Evolutionary conservation across 495 filamentous ascomycete species (phyloP).

Genomic region (Usnea hakonensis): DNA sequence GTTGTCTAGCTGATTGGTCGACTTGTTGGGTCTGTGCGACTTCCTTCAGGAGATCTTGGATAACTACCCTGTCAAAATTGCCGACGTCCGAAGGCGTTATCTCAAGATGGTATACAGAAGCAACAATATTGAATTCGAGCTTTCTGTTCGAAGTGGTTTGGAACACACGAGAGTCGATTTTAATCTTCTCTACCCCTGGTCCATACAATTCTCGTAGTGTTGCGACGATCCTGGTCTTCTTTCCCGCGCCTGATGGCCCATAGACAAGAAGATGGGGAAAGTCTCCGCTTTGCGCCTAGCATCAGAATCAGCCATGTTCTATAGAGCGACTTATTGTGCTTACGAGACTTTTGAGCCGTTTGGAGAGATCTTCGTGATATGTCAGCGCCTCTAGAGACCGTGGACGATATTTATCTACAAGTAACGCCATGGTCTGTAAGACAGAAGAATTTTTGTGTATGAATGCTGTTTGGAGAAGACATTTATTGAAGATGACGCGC

Average conservation of each 20-base stretch:
- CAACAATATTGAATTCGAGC: constrained; percentile 96
- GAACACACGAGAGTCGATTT: constrained; percentile 92
- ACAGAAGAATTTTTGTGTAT: neutral
- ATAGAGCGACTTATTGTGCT: constrained; percentile 26
- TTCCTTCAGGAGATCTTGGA: constrained; percentile 94
- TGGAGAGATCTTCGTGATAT: constrained; percentile 84
- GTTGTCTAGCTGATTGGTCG: constrained; percentile 76
- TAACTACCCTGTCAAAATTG: constrained; percentile 86
- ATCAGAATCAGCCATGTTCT: constrained; percentile 9
- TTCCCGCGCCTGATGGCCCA: constrained; percentile 90
- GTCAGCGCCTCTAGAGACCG: constrained; percentile 75
- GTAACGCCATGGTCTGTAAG: constrained; percentile 52
- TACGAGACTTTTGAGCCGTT: constrained; percentile 80
- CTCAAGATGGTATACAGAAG: constrained; percentile 92
- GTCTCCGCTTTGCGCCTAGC: constrained; percentile 89
- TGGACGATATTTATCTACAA: constrained; percentile 94
- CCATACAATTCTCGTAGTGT: constrained; percentile 89
- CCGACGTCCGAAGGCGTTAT: constrained; percentile 98
- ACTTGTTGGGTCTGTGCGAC: constrained; percentile 98
- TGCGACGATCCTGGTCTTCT: constrained; percentile 93
- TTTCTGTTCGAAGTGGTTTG: constrained; percentile 93
- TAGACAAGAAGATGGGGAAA: constrained; percentile 97
- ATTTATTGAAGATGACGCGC: neutral
- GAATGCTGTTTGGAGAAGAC: neutral
- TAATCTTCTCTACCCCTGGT: constrained; percentile 91